Evolutionary conservation across 2,329 filamentous ascomycete genomes (phyloP).

Genomic region (Aspergillus intermedius): DNA sequence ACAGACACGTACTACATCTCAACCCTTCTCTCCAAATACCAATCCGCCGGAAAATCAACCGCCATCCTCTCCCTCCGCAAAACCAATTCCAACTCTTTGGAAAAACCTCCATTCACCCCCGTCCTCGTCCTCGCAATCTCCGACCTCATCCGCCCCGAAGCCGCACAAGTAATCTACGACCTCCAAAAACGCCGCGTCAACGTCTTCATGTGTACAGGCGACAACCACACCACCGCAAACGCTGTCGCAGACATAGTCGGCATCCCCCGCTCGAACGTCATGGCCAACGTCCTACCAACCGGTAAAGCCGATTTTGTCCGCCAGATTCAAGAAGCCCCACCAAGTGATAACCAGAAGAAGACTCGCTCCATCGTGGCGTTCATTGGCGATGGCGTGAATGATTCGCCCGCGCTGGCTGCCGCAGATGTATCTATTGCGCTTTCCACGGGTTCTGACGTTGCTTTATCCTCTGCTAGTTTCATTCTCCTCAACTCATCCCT

Average conservation of each 20-base stretch:
- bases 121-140: slow-evolving; percentile 67
- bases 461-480: slow-evolving; percentile 74
- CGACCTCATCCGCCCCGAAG: slow-evolving; percentile 72
- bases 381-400: slow-evolving; percentile 83
- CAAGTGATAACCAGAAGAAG: slow-evolving; percentile 4
- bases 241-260: slow-evolving; percentile 71
- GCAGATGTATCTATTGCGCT: slow-evolving; percentile 81
- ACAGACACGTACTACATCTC: slow-evolving; percentile 28
- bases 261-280: slow-evolving; percentile 66
- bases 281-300: slow-evolving; percentile 78
- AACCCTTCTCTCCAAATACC: slow-evolving; percentile 32
- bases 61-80: slow-evolving; percentile 38
- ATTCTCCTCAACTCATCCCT: slow-evolving; percentile 69
- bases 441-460: slow-evolving; percentile 73
- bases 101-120: slow-evolving; percentile 38
- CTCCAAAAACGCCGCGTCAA: slow-evolving; percentile 61
- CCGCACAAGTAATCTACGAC: slow-evolving; percentile 56
- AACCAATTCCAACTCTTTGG: slow-evolving; percentile 7
- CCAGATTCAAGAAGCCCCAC: slow-evolving; percentile 26
- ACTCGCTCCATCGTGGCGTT: slow-evolving; percentile 62
- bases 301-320: slow-evolving; percentile 56
- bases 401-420: slow-evolving; percentile 70
- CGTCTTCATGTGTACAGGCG: slow-evolving; percentile 89
- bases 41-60: slow-evolving; percentile 38
- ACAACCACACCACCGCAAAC: slow-evolving; percentile 76